Evolutionary conservation across 306 rosid species (phyloP).

Genomic region (Coriaria nepalensis): DNA sequence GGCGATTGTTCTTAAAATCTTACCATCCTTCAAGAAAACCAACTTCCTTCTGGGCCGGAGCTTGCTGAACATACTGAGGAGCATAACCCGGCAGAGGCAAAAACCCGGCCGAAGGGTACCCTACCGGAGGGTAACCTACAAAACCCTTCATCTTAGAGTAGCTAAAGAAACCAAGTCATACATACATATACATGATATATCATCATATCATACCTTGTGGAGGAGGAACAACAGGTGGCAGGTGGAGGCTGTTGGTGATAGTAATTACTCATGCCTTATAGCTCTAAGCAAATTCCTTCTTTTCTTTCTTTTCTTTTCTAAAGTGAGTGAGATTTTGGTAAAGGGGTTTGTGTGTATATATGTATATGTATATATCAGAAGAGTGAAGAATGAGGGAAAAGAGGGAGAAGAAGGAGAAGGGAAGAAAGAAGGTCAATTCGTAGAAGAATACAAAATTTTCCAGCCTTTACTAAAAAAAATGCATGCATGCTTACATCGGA

Average conservation of each 20-base stretch:
- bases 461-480: too few species aligned
- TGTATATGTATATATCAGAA: too few species aligned
- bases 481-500: too few species aligned
- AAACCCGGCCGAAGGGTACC: slow-evolving; percentile 18
- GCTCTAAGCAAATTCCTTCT: too few species aligned
- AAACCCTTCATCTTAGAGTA: not conserved
- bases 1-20: too few species aligned
- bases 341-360: too few species aligned
- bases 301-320: too few species aligned
- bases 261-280: slow-evolving; percentile 20
- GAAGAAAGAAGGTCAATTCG: too few species aligned
- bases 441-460: too few species aligned
- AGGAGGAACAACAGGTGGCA: slow-evolving; percentile 49
- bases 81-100: slow-evolving; percentile 5
- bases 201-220: slow-evolving; percentile 24
- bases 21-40: slow-evolving; percentile 16
- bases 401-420: too few species aligned
- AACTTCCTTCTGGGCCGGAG: slow-evolving; percentile 3
- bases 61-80: slow-evolving; percentile 3
- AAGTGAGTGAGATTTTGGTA: too few species aligned
- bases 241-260: slow-evolving; percentile 42
- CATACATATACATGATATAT: not conserved
- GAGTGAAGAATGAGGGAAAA: too few species aligned
- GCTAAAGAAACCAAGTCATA: not conserved
- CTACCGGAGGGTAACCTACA: slow-evolving; percentile 37